A percentile compares a stretch with the other conserved stretches of the same genome.
phyloP scores from a whole-genome alignment of 345 rosid species.

The Gossypium rotundifolium region DNA sequence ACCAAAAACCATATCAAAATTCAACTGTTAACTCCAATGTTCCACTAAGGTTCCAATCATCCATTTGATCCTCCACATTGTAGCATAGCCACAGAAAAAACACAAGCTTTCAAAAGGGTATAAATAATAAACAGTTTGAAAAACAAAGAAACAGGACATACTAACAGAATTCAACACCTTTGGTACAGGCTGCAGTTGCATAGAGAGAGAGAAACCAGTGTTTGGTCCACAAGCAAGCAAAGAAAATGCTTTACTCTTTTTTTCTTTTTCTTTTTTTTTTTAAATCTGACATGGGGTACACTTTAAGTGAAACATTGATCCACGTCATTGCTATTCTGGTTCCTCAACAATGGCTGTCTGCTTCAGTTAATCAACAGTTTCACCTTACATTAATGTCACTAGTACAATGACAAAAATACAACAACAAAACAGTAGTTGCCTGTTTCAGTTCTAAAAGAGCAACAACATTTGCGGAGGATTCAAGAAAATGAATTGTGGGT shows the following conservation, averaged over 20 bases:
- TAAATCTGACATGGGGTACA: conserved; percentile 7
- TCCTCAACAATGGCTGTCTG: conserved; percentile 10
- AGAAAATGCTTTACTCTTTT: not conserved
- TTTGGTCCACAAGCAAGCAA: conserved; percentile 22
- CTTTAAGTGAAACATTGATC: conserved; percentile 19
- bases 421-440: not conserved
- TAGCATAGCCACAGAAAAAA: no score
- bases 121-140: conserved; percentile 20
- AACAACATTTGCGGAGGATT: not conserved
- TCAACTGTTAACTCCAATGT: not conserved
- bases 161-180: conserved; percentile 25
- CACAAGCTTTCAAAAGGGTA: no score
- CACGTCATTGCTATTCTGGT: not conserved
- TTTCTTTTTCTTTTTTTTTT: not conserved
- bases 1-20: not conserved
- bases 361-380: conserved; percentile 10
- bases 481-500: conserved; percentile 13
- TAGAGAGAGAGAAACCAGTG: not conserved
- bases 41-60: not conserved
- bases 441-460: not conserved
- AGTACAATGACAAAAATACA: not conserved
- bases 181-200: conserved; percentile 15
- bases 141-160: conserved; percentile 16
- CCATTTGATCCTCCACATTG: conserved; percentile 15
- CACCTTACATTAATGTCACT: not conserved